Evolutionary conservation across 768 basidiomycete genomes (phyloP), one percentile per base, ranked within the genome.

Genomic region (Naganishia randhawae): DNA sequence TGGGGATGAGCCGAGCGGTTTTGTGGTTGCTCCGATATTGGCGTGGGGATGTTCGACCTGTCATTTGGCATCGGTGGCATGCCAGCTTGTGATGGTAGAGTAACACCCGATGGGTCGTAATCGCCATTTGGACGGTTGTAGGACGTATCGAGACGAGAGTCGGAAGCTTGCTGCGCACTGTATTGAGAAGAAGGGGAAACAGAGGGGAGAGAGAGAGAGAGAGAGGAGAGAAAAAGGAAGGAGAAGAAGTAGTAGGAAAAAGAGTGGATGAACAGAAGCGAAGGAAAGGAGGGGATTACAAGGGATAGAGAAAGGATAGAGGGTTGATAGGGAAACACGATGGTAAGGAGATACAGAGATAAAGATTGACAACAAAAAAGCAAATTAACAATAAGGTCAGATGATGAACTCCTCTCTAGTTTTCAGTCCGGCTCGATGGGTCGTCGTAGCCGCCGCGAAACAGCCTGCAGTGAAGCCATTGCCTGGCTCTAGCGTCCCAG

Each of bases 31-130:
- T 37, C 73, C 75, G 55, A 65, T 67, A 27, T 73, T 73, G n/a
- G 64, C 50, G 52, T 57, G 8, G 51, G 66, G 39, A 42, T 32
- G 54, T 42, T 29, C 29, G 66, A 42, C 67, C 75, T 29, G 25
- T 71, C 71, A 48, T 76, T 76, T 14, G 74, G 71, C 74, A 77
- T 76, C 1, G 76, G 76, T 11, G 76, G 71, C 61, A 77, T 51
- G 25, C 75, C 75, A 13, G 73, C 73, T 65, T 76, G 75, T 25
- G 73, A 74, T n/a, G 69, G 75, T 22, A 79, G 52, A 5, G 78
- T 73, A 25, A 71, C 70, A 39, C 73, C 76, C 9, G 74, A 75
- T 11, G 72, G 73, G 50, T 79, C 78, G 66, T 79, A 79, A 27
- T 63, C 68, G 9, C 50, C 53, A 31, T 69, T 69, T 22, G 39